These are phyloP conservation scores for Suillus paluster DNA, from an alignment of 768 basidiomycete species.

Conservation along the genomic window DNA sequence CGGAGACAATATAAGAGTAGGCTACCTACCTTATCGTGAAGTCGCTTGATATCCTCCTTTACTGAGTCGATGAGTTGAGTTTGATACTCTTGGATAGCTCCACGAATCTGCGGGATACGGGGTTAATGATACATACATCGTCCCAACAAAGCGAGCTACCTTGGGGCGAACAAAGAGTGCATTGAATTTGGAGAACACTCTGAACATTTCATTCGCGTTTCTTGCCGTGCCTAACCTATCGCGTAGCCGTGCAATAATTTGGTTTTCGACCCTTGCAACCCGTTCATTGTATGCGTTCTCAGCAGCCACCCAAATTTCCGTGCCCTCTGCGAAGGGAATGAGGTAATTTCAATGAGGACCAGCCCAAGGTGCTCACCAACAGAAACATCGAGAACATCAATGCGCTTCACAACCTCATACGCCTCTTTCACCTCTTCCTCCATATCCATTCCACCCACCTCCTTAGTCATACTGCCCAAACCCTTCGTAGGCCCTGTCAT, in stretches of 20 bases:
- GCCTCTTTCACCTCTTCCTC: conserved; percentile 96
- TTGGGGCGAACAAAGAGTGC: conserved; percentile 95
- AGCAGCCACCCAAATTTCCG: conserved; percentile 96
- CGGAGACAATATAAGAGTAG: not conserved
- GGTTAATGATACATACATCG: too few species aligned
- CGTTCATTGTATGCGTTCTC: conserved; percentile 98
- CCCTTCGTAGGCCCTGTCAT: conserved; percentile 97
- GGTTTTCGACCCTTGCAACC: conserved; percentile 96
- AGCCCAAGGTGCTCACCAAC: conserved; percentile 57
- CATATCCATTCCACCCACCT: conserved; percentile 94
- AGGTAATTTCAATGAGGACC: not conserved
- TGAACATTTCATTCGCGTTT: conserved; percentile 99
- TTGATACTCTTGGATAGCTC: conserved; percentile 99
- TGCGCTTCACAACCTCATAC: conserved; percentile 96
- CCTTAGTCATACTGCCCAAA: conserved; percentile 69
- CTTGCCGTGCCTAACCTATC: conserved; percentile 93
- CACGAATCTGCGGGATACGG: conserved; percentile 68
- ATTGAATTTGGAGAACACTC: conserved; percentile 98
- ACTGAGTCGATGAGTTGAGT: conserved; percentile 98
- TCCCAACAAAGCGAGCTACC: conserved; percentile 46
- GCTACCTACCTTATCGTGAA: conserved; percentile 82
- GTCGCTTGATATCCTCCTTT: conserved; percentile 94
- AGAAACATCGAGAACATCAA: conserved; percentile 95
- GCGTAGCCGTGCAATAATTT: conserved; percentile 92
- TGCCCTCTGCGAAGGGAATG: conserved; percentile 69